A percentile compares a stretch with the other conserved stretches of the same genome.
Conservation (phyloP, 805 yeast genomes). For the Barnettozyma populi region DNA sequence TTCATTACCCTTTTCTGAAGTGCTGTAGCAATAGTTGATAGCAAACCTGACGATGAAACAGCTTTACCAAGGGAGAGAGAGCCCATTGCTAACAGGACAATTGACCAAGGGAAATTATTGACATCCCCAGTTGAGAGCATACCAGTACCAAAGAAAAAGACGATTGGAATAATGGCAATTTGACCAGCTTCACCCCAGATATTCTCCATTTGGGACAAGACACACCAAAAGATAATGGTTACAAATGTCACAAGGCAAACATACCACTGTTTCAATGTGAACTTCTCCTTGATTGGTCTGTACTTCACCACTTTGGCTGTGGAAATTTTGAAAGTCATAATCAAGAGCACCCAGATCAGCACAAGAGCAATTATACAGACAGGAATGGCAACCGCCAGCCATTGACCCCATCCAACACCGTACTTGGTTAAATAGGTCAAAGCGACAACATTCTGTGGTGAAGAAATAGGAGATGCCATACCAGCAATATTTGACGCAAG, state of each 20-base stretch:
- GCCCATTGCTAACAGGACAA: conserved; percentile 94
- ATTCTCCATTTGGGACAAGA: conserved; percentile 63
- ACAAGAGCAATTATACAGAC: conserved; percentile 59
- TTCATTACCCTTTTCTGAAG: conserved; percentile 63
- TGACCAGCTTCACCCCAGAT: conserved; percentile 90
- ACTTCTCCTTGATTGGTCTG: conserved; percentile 52
- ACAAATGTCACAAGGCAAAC: conserved; percentile 60
- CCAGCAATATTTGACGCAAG: conserved; percentile 91
- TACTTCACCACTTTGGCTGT: conserved; percentile 41
- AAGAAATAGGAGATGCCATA: conserved; percentile 94
- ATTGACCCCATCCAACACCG: conserved; percentile 75
- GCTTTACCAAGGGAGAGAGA: conserved; percentile 93
- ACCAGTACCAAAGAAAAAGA: conserved; percentile 86
- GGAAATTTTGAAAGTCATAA: conserved; percentile 49
- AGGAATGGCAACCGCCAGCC: conserved; percentile 88
- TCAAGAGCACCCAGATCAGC: conserved; percentile 63
- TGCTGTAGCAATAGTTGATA: conserved; percentile 67
- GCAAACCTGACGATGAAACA: conserved; percentile 84
- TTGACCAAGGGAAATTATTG: conserved; percentile 94
- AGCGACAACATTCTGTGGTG: conserved; percentile 93
- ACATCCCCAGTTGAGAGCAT: conserved; percentile 78
- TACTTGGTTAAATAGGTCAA: conserved; percentile 71
- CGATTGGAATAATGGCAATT: conserved; percentile 81
- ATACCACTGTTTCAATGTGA: conserved; percentile 69
- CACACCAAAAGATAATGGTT: conserved; percentile 88